Percentiles rank a stretch among this genome's conserved stretches.
Evolutionary conservation across 2,329 filamentous ascomycete species (phyloP).

Genomic region (Neospermospora avenae): DNA sequence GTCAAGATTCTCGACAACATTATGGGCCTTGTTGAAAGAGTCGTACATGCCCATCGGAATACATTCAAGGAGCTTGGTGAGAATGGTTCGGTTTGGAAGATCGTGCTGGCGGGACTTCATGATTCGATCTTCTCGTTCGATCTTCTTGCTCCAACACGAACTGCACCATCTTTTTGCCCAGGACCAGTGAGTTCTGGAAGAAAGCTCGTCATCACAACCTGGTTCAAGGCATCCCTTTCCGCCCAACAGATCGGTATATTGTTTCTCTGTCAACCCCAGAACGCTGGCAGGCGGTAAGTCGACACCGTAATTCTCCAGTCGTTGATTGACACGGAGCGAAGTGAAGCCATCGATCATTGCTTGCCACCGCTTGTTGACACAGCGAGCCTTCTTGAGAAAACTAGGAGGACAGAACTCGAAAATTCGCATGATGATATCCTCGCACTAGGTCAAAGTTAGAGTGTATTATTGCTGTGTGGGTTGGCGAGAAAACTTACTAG

Average conservation of each 20-base stretch:
- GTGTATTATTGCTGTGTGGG: too few species aligned
- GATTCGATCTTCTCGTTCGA: conserved; percentile 33
- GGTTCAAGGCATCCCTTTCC: conserved; percentile 32
- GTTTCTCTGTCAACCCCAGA: conserved; percentile 24
- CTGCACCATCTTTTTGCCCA: conserved; percentile 34
- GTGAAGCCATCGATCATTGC: conserved; percentile 23
- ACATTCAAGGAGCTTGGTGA: conserved; percentile 32
- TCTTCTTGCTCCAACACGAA: conserved; percentile 29
- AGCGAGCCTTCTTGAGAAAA: conserved; percentile 31
- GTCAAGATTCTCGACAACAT: conserved; percentile 27
- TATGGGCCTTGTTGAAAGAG: conserved; percentile 33
- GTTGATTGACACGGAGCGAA: conserved; percentile 32
- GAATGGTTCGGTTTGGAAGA: conserved; percentile 17
- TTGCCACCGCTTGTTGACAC: conserved; percentile 24
- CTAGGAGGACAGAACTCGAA: conserved; percentile 32
- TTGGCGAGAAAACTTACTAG: conserved; percentile 17
- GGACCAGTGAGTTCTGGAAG: conserved; percentile 33
- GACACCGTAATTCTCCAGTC: conserved; percentile 31
- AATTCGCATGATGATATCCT: conserved; percentile 31
- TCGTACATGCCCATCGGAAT: conserved; percentile 34
- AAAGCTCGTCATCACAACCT: conserved; percentile 26
- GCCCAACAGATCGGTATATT: conserved; percentile 32
- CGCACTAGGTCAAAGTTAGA: conserved; percentile 15
- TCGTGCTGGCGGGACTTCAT: conserved; percentile 26
- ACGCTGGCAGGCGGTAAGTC: conserved; percentile 27